phyloP scores from a whole-genome alignment of 176 grass and related monocot genomes.

The Microstegium vimineum region DNA sequence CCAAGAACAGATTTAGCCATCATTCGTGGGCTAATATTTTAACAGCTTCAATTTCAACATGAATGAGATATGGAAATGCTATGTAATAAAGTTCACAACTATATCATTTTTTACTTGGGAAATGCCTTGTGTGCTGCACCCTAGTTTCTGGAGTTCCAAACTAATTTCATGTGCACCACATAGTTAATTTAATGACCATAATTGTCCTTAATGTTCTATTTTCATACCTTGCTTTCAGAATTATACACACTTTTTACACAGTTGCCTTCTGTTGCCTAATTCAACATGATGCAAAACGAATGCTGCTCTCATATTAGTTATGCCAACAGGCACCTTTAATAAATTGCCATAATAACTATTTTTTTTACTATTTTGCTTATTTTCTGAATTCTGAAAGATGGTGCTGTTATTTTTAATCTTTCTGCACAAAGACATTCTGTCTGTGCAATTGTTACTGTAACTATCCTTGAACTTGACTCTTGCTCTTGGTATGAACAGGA shows the following conservation, averaged over 20 bases:
- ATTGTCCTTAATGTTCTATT: conserved; percentile 13
- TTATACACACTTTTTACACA: neutral
- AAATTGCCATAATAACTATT: neutral
- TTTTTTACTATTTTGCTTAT: neutral
- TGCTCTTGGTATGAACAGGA: conserved; percentile 1
- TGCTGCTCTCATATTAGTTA: neutral
- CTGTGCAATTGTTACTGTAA: neutral
- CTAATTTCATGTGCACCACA: neutral
- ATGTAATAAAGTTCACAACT: neutral
- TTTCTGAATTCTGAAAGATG: neutral
- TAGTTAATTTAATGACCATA: conserved; percentile 4
- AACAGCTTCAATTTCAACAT: conserved; percentile 23
- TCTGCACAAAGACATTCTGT: neutral
- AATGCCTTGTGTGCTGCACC: neutral
- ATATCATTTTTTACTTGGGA: neutral
- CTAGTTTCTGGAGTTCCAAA: neutral
- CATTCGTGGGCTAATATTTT: neutral
- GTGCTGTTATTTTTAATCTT: neutral
- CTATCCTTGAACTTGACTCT: neutral
- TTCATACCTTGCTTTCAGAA: neutral
- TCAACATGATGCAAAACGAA: conserved; percentile 12
- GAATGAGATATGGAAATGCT: neutral
- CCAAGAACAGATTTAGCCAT: neutral
- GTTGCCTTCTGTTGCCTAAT: neutral
- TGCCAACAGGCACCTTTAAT: neutral